Percentiles rank a stretch among this genome's conserved stretches.
Evolutionary conservation across 352 stramenopile genomes (phyloP).

Genomic region (Lagenidium giganteum): DNA sequence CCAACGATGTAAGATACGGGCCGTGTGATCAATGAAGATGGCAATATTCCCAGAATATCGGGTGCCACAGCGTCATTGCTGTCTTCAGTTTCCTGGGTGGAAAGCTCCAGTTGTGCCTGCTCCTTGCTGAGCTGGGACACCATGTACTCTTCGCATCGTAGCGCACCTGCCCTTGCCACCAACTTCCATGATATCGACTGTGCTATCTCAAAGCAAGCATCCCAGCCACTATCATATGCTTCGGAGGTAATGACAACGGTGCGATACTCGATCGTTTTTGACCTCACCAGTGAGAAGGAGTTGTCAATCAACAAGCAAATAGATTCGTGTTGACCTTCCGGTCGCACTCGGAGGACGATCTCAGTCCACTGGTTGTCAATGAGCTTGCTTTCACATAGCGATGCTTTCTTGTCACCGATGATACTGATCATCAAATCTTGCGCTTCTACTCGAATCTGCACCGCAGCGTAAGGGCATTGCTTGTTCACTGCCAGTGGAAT

Average conservation of each 20-base stretch:
- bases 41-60: no score
- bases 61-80: constrained; percentile 9
- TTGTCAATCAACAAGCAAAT: constrained; percentile 57
- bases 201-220: constrained; percentile 58
- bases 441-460: constrained; percentile 10
- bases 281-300: constrained; percentile 53
- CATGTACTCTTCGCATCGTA: constrained; percentile 40
- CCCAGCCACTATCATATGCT: constrained; percentile 45
- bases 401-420: no score
- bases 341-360: no score
- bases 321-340: constrained; percentile 1
- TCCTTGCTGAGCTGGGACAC: constrained; percentile 27
- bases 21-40: constrained; percentile 50
- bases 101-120: constrained; percentile 42
- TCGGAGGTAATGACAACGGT: constrained; percentile 10
- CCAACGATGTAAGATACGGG: constrained; percentile 65
- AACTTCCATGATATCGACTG: constrained; percentile 73
- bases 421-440: constrained; percentile 6
- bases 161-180: constrained; percentile 24
- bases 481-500: no score
- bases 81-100: constrained; percentile 31
- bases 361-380: constrained; percentile 51
- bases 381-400: constrained; percentile 28
- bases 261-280: constrained; percentile 51
- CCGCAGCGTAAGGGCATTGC: constrained; percentile 2